Percentiles rank a stretch among this genome's conserved stretches.
Conservation (phyloP, 106 monocot species). For the Allium cepa region DNA sequence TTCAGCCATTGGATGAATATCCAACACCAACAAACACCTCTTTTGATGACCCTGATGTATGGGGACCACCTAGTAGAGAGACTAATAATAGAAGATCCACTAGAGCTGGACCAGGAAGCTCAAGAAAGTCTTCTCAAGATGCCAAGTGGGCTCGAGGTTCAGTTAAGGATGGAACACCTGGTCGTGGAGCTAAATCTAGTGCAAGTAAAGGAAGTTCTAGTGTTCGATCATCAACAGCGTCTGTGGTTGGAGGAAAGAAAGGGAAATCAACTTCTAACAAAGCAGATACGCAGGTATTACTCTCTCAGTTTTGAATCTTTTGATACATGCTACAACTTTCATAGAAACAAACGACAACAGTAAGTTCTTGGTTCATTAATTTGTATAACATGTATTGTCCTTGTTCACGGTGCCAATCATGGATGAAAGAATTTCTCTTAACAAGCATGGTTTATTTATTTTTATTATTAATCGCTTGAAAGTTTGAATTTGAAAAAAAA, state of each 20-base stretch:
- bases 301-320: no score
- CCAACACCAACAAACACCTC: constrained; percentile 54
- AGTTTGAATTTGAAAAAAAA: no score
- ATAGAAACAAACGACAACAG: no score
- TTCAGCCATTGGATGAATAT: constrained; percentile 96
- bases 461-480: no score
- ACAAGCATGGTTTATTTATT: no score
- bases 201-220: constrained; percentile 48
- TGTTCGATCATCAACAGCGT: constrained; percentile 37
- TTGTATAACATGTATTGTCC: no score
- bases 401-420: no score
- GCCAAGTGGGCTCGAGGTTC: constrained; percentile 79
- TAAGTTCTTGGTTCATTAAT: no score
- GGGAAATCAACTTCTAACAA: constrained; percentile 70
- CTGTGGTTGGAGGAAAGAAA: constrained; percentile 60
- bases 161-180: constrained; percentile 30
- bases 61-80: constrained; percentile 83
- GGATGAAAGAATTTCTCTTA: no score
- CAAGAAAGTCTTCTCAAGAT: constrained; percentile 74
- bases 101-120: constrained; percentile 23
- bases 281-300: constrained; percentile 55
- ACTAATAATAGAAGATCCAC: constrained; percentile 37
- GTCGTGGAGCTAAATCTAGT: constrained; percentile 51
- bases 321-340: no score
- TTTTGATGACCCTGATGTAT: constrained; percentile 98